Percentiles rank a stretch among this genome's conserved stretches.
Conservation (phyloP, 1,139 yeast genomes). For the Debaryomyces nepalensis region DNA sequence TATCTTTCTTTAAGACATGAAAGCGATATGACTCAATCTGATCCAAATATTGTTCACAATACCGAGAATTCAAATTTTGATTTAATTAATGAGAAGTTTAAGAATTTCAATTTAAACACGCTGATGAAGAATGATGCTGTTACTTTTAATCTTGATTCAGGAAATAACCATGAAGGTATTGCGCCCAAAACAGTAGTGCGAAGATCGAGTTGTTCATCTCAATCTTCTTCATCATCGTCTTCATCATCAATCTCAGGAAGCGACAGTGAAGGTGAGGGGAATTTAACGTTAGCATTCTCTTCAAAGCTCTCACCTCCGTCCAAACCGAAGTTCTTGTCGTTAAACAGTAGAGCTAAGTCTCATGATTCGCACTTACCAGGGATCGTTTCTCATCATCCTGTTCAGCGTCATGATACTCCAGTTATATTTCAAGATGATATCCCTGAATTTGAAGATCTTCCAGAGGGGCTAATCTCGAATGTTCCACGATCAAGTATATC, state of each 20-base stretch:
- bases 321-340: constrained; percentile 42
- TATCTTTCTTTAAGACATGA: constrained; percentile 8
- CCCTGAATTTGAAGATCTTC: constrained; percentile 50
- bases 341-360: constrained; percentile 44
- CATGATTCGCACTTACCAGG: constrained; percentile 49
- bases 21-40: constrained; percentile 12
- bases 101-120: constrained; percentile 40
- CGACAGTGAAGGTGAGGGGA: constrained; percentile 50
- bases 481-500: constrained; percentile 31
- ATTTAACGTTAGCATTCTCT: constrained; percentile 57
- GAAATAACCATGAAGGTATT: constrained; percentile 23
- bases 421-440: constrained; percentile 34
- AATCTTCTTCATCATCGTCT: constrained; percentile 15
- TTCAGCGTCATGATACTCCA: constrained; percentile 29
- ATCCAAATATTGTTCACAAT: constrained; percentile 11
- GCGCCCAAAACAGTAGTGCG: constrained; percentile 27
- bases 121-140: constrained; percentile 39
- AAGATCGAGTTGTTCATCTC: constrained; percentile 13
- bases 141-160: constrained; percentile 3
- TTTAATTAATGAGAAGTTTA: constrained; percentile 38
- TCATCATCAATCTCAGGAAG: constrained; percentile 22
- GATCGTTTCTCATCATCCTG: constrained; percentile 22
- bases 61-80: constrained; percentile 13
- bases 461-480: constrained; percentile 38
- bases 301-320: constrained; percentile 44